Conservation (phyloP, 1,284 basidiomycete genomes). For the Fistulinella staudtii region DNA sequence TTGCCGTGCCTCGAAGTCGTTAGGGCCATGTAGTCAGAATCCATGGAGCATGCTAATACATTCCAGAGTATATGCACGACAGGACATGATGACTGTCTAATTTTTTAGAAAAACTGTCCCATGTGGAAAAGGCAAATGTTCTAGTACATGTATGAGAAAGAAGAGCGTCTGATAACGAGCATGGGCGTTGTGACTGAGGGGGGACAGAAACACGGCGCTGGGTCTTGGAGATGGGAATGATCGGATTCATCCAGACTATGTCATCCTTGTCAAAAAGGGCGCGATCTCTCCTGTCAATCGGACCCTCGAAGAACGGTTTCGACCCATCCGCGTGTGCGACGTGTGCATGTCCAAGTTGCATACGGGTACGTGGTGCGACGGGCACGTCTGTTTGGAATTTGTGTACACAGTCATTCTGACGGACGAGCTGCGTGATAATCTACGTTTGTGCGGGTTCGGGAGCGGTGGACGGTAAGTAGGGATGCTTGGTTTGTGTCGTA, state of each 20-base stretch:
- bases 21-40: too few species aligned
- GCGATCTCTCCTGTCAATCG: slow-evolving; percentile 17
- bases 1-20: neutral
- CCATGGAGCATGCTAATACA: neutral
- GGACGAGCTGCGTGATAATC: slow-evolving; percentile 66
- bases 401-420: slow-evolving; percentile 73
- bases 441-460: slow-evolving; percentile 85
- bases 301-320: slow-evolving; percentile 44
- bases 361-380: slow-evolving; percentile 43
- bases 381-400: neutral
- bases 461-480: slow-evolving; percentile 66
- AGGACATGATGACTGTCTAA: neutral
- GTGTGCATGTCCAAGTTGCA: slow-evolving; percentile 83
- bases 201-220: slow-evolving; percentile 75
- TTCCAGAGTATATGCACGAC: neutral
- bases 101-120: neutral
- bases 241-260: slow-evolving; percentile 75
- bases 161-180: too few species aligned
- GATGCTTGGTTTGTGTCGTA: neutral
- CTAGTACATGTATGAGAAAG: too few species aligned
- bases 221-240: slow-evolving; percentile 83
- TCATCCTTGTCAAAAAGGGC: slow-evolving; percentile 50
- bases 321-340: slow-evolving; percentile 59
- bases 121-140: neutral
- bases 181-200: too few species aligned